phyloP scores from a whole-genome alignment of 2,329 filamentous ascomycete genomes.

The Tolypocladium tundrense region DNA sequence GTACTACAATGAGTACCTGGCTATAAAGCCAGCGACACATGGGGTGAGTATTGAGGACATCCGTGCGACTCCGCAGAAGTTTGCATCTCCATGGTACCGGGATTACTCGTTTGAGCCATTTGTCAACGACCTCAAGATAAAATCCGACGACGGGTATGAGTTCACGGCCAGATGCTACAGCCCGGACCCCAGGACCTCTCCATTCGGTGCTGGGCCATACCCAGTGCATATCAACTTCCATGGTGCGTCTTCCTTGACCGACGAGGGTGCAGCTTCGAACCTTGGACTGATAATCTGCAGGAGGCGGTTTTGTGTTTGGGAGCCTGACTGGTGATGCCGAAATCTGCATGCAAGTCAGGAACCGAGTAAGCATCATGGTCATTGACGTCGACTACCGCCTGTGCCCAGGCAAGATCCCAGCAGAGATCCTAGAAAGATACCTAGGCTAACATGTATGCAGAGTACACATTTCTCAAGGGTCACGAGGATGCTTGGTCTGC shows the following conservation, averaged over 20 bases:
- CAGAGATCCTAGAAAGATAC: background rate
- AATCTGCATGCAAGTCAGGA: slow-evolving; percentile 1
- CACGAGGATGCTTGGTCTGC: slow-evolving; percentile 5
- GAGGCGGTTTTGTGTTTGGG: slow-evolving; percentile 3
- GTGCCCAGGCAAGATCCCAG: background rate
- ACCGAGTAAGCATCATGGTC: slow-evolving; percentile 1
- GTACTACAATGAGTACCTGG: slow-evolving; percentile 5
- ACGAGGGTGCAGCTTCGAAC: background rate
- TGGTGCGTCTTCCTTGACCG: background rate
- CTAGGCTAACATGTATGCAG: background rate
- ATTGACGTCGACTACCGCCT: slow-evolving; percentile 3
- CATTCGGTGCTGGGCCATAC: slow-evolving; percentile 3
- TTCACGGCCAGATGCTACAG: slow-evolving; percentile 1
- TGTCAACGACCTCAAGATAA: slow-evolving; percentile 4
- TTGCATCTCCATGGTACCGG: slow-evolving; percentile 2
- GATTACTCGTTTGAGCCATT: slow-evolving; percentile 4
- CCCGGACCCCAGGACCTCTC: slow-evolving; percentile 3
- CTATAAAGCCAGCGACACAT: background rate
- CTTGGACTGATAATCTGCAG: background rate
- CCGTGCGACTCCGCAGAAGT: slow-evolving; percentile 1
- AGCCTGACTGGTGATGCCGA: slow-evolving; percentile 1
- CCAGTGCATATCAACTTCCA: slow-evolving; percentile 4
- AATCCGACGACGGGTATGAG: slow-evolving; percentile 2
- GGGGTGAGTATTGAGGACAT: slow-evolving; percentile 1
- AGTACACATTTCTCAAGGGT: slow-evolving; percentile 1